These are phyloP conservation scores for Epicoccum nigrum DNA, from an alignment of 2,329 filamentous ascomycete species.

Conservation along the genomic window DNA sequence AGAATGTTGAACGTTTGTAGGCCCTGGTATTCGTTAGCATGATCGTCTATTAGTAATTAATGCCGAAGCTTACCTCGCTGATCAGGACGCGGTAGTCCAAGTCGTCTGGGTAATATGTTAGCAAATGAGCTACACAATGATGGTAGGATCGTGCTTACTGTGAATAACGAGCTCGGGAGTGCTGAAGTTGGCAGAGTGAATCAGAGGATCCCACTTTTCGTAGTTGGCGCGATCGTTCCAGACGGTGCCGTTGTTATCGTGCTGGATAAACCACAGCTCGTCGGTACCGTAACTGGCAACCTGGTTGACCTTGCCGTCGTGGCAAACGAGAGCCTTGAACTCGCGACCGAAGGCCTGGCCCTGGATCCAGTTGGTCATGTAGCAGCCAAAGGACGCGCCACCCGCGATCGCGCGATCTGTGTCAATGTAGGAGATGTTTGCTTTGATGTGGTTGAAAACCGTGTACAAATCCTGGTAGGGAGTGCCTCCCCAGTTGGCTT, in stretches of 20 bases:
- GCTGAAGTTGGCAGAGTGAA: conserved; percentile 69
- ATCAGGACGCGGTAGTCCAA: conserved; percentile 90
- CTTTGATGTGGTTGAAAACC: conserved; percentile 75
- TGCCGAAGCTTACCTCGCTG: conserved; percentile 59
- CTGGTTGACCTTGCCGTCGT: conserved; percentile 80
- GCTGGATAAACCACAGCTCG: conserved; percentile 60
- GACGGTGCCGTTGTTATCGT: conserved; percentile 50
- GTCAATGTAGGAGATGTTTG: conserved; percentile 71
- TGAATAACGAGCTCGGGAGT: conserved; percentile 92
- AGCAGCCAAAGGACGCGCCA: conserved; percentile 62
- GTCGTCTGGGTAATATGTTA: conserved; percentile 53
- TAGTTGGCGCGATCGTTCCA: conserved; percentile 55
- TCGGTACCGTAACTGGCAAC: conserved; percentile 56
- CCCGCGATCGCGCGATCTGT: conserved; percentile 73
- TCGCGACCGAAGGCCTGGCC: conserved; percentile 80
- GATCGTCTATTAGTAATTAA: too few relatives aligned
- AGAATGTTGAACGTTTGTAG: conserved; percentile 84
- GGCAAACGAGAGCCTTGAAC: conserved; percentile 86
- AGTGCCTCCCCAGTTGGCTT: conserved; percentile 79
- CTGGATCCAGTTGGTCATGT: conserved; percentile 79
- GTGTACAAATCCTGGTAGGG: conserved; percentile 84
- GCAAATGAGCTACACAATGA: neutral
- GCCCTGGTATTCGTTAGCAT: conserved; percentile 50
- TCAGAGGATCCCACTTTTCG: conserved; percentile 64
- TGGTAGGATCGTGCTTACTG: conserved; percentile 7